Base-by-base conservation (phyloP, 2,329 filamentous ascomycete genomes). In the Iodosphaeria phyllophila region DNA sequence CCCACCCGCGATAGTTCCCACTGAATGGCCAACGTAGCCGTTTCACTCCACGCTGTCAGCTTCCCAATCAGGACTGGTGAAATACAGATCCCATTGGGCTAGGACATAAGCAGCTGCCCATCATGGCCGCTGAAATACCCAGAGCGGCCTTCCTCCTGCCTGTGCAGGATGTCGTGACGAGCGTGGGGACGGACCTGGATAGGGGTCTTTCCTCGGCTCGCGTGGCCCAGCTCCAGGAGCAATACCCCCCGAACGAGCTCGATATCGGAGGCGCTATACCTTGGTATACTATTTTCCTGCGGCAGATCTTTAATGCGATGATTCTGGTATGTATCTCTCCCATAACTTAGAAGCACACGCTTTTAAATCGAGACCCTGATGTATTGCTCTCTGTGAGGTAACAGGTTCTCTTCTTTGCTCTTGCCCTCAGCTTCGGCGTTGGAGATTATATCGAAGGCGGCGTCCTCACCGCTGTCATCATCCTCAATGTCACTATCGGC, bases 251-350 rank as follows among this genome's bases (percentile, higher is more conserved):
- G 11, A 83, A 83, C 50, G 72, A 79, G 41, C 57, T 83, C 12
- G 67, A 79, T 22, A 65, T 78, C 12, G 71, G 61, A 12, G 68
- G 63, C 15, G 65, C 64, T 15, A 70, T 83, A 23, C 64, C 63
- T 41, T 60, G 71, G 74, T 56, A 71, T 38, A 83, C 73, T 37
- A 78, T 83, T 20, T 51, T 83, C 23, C 52, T 75, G 29, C 72
- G 74, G 37, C 76, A 83, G 44, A 47, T 80, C 13, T 65, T 71
- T 42, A 83, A 83, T 55, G 75, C 76, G 29, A 80, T 82, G 76
- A 75, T 76, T 28, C 48, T 82, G 38, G 66, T 68, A 49, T 35
- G 62, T 52, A 4, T 5, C 21, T n/a, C 16, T 14, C 4, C 18
- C 13, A 12, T 3, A 13, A 10, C 16, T 3, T n/a, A 13, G 26